Evolutionary conservation across 257 asterid genomes (phyloP), one percentile per base, ranked within the genome.

Genomic region (Phtheirospermum japonicum): DNA sequence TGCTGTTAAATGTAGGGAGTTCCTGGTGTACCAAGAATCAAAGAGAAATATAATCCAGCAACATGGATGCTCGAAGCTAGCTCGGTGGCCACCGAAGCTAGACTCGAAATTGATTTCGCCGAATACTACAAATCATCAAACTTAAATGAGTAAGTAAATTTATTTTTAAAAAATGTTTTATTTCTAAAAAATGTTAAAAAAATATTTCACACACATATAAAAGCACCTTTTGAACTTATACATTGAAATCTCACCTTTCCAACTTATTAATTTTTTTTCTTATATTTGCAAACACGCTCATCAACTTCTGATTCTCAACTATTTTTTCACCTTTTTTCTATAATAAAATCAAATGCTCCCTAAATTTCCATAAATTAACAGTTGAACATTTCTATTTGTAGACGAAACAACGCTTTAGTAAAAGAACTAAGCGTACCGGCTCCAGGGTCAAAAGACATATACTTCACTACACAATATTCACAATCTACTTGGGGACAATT

Each of bases 31-130:
- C 77, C 84, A 26, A 83, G 68, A 64, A 90, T 90, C 52, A 82
- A 73, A 76, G 93, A 83, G 65, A 87, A 90, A 64, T 79, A 82
- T 50, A 87, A 90, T 67, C 93, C 93, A n/a, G 90, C 97, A 55
- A 82, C 96, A 6, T 90, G 95, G 97, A 90, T 87, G 97, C 83
- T 90, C 9, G 95, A 87, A 79, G 94, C 73, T 26, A 90, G 90
- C 82, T 87, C 95, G 7, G 62, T 74, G 11, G 82, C 84, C 4
- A 67, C 78, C 2, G 97, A 90, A 73, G 76, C 78, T 34, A 75
- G 78, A 50, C 87, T 87, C 2, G 85, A 78, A 19, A 73, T 85
- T 11, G 89, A 85, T 66, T 85, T 90, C 19, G 85, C 95, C 2
- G 87, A 88, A 26, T 43, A 79, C 65, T 87, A 90, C 75, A 81